Conservation (phyloP, 1,284 basidiomycete genomes). For the Ceratobasidium papillatum region DNA sequence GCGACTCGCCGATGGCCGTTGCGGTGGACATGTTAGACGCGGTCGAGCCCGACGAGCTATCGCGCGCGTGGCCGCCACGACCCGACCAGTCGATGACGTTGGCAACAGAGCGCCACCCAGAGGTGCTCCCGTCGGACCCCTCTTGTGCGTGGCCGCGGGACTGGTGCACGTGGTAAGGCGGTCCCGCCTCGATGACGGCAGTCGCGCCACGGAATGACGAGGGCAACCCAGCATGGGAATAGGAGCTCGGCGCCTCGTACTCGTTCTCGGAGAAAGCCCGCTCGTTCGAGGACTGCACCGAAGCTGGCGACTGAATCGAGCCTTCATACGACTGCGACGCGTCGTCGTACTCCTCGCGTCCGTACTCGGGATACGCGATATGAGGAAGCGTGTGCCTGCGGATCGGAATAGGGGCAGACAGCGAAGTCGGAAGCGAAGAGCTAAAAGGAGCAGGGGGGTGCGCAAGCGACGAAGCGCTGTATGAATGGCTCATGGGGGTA, state of each 20-base stretch:
- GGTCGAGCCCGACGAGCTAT: constrained; percentile 33
- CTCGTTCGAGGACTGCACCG: constrained; percentile 34
- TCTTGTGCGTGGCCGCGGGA: constrained; percentile 30
- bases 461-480: constrained; percentile 23
- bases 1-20: constrained; percentile 22
- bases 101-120: constrained; percentile 34
- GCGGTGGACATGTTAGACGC: constrained; percentile 15
- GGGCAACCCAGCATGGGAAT: background rate
- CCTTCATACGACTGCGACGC: constrained; percentile 32
- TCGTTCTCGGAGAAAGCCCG: constrained; percentile 31
- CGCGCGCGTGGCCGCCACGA: constrained; percentile 32
- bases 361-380: constrained; percentile 34
- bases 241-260: constrained; percentile 15
- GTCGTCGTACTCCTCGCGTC: constrained; percentile 34
- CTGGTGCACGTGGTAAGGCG: constrained; percentile 16
- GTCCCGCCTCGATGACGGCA: constrained; percentile 17
- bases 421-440: constrained; percentile 32
- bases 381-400: constrained; percentile 33
- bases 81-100: constrained; percentile 36
- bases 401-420: constrained; percentile 31
- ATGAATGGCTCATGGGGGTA: constrained; percentile 31
- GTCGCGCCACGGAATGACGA: constrained; percentile 30
- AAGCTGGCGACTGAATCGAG: constrained; percentile 31
- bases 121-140: constrained; percentile 37
- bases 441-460: constrained; percentile 12